A percentile compares a stretch with the other conserved stretches of the same genome.
These are phyloP conservation scores for Pulveroboletus sp. DNA, from an alignment of 768 basidiomycete genomes.

Conservation along the genomic window DNA sequence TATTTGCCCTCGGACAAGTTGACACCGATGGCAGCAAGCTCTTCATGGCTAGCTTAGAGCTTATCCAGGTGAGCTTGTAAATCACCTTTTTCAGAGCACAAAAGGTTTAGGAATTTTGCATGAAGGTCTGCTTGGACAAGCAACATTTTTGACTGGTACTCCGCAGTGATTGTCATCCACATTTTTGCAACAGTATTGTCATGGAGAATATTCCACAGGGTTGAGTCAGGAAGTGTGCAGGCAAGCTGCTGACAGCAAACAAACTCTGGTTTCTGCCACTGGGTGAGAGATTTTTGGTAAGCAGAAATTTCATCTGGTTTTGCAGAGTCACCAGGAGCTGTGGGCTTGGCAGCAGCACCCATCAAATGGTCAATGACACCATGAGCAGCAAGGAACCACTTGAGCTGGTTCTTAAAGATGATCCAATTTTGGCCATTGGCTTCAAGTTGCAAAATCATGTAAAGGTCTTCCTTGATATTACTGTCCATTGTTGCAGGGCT, in stretches of 20 bases:
- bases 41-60: neutral
- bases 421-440: too few relatives aligned
- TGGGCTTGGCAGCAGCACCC: too few relatives aligned
- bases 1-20: neutral
- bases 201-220: neutral
- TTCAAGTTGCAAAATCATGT: too few relatives aligned
- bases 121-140: neutral
- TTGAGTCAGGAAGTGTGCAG: neutral
- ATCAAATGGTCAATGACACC: too few relatives aligned
- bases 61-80: neutral
- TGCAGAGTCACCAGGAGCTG: too few relatives aligned
- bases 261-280: neutral
- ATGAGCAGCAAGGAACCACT: too few relatives aligned
- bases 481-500: too few relatives aligned
- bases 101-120: conserved; percentile 1
- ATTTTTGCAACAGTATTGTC: neutral
- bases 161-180: neutral
- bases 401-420: too few relatives aligned
- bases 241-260: neutral
- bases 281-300: too few relatives aligned
- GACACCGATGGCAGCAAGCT: neutral
- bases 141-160: neutral
- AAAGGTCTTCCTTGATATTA: too few relatives aligned
- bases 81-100: neutral
- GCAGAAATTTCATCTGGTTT: too few relatives aligned